phyloP scores from a whole-genome alignment of 768 basidiomycete species.

The Lactarius trivialis region DNA sequence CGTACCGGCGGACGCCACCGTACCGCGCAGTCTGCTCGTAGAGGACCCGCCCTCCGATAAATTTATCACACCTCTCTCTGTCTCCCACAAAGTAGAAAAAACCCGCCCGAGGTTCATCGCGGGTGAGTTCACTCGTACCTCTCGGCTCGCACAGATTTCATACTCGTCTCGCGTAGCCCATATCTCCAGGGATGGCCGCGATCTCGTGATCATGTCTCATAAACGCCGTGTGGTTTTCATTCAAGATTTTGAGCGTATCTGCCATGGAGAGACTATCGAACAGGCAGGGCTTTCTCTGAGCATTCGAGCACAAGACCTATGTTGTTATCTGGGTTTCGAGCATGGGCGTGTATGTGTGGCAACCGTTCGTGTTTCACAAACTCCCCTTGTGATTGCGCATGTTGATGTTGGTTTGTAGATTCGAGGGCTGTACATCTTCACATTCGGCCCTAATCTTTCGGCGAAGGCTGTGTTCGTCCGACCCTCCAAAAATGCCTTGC shows the following conservation, averaged over 20 bases:
- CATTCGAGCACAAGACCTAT: neutral
- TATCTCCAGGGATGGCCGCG: slow-evolving; percentile 31
- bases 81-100: neutral
- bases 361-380: neutral
- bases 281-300: neutral
- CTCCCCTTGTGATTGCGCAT: neutral
- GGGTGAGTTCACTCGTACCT: neutral
- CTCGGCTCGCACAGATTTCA: neutral
- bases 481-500: neutral
- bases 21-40: neutral
- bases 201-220: slow-evolving; percentile 29
- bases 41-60: neutral
- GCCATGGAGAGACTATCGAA: slow-evolving; percentile 5
- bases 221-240: slow-evolving; percentile 28
- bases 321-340: slow-evolving; percentile 8
- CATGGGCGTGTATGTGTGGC: slow-evolving; percentile 11
- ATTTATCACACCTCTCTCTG: neutral
- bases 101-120: neutral
- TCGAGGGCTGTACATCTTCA: slow-evolving; percentile 11
- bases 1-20: slow-evolving; percentile 36
- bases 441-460: neutral
- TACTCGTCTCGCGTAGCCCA: slow-evolving; percentile 27
- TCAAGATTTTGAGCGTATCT: slow-evolving; percentile 29
- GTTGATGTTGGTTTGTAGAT: neutral
- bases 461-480: neutral